These are phyloP conservation scores for Avena sativa DNA, from an alignment of 176 grass and related monocot species.

Conservation along the genomic window DNA sequence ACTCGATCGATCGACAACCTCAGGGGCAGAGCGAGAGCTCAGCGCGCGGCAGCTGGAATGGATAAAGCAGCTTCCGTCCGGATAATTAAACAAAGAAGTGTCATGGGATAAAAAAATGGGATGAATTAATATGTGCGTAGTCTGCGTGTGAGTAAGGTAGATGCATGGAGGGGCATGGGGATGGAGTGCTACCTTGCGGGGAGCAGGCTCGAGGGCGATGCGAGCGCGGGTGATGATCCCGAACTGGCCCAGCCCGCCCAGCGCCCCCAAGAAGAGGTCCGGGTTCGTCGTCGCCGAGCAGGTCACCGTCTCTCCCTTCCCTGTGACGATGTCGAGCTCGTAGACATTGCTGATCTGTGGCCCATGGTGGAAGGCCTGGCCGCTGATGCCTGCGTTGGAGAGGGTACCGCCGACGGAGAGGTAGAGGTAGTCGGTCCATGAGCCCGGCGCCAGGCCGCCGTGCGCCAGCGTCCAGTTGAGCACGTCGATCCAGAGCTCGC, in stretches of 20 bases:
- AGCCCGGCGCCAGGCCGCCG: conserved; percentile 79
- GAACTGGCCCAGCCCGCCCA: conserved; percentile 89
- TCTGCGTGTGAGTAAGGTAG: too few species aligned
- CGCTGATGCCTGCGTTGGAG: conserved; percentile 93
- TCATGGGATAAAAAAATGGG: not conserved
- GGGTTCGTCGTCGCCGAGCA: conserved; percentile 72
- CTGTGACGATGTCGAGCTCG: conserved; percentile 89
- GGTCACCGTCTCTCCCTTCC: conserved; percentile 80
- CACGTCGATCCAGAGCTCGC: conserved; percentile 86
- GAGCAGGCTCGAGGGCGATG: conserved; percentile 91
- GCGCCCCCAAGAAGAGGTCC: conserved; percentile 78
- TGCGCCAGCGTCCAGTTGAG: conserved; percentile 84
- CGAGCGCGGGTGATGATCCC: conserved; percentile 93
- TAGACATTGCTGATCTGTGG: conserved; percentile 87
- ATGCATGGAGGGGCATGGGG: not conserved
- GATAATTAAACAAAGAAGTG: not conserved
- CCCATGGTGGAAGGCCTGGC: conserved; percentile 86
- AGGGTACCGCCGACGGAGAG: conserved; percentile 93
- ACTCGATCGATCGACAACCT: not conserved
- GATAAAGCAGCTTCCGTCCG: too few species aligned
- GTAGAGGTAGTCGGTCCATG: conserved; percentile 95
- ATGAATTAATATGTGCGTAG: not conserved
- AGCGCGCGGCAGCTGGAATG: not conserved
- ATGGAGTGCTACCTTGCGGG: conserved; percentile 61
- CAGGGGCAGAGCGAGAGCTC: not conserved